phyloP scores from a whole-genome alignment of 2,329 filamentous ascomycete species.

The Colletotrichum magnum region DNA sequence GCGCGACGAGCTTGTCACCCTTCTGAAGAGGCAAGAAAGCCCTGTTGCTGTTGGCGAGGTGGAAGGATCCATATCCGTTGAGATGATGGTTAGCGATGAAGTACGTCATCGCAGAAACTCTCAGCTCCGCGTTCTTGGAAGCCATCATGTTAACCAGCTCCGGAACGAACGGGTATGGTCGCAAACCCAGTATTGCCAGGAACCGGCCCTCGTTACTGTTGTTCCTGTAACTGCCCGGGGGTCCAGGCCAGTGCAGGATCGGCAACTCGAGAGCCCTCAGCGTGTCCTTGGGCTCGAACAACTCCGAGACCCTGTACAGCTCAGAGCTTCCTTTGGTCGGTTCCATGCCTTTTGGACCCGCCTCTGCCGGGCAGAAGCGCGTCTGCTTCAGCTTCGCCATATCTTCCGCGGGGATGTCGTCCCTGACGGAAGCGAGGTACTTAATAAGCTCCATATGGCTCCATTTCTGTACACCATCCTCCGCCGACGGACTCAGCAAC shows the following conservation, averaged over 20 bases:
- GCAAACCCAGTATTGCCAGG: conserved; percentile 79
- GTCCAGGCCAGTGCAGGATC: conserved; percentile 85
- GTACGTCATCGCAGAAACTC: conserved; percentile 82
- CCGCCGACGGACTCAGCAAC: conserved; percentile 75
- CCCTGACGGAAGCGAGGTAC: conserved; percentile 89
- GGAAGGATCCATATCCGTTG: conserved; percentile 80
- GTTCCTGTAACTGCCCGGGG: conserved; percentile 73
- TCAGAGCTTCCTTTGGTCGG: conserved; percentile 64
- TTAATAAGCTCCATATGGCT: conserved; percentile 96
- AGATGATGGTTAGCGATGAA: conserved; percentile 85
- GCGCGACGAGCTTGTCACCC: conserved; percentile 76
- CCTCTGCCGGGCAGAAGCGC: conserved; percentile 86
- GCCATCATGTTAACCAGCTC: conserved; percentile 87
- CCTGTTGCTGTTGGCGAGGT: conserved; percentile 67
- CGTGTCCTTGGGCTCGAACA: conserved; percentile 83
- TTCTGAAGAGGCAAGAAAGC: conserved; percentile 81
- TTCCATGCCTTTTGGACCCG: conserved; percentile 69
- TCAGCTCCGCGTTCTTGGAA: conserved; percentile 69
- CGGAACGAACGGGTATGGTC: conserved; percentile 76
- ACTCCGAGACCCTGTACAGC: conserved; percentile 80
- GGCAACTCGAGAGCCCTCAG: conserved; percentile 80
- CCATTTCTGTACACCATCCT: conserved; percentile 76
- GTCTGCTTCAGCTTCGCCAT: conserved; percentile 83
- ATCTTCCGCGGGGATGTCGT: conserved; percentile 89
- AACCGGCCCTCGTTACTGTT: conserved; percentile 81